These are phyloP conservation scores for Beauveria medogensis DNA, from an alignment of 2,329 filamentous ascomycete species.

Conservation along the genomic window DNA sequence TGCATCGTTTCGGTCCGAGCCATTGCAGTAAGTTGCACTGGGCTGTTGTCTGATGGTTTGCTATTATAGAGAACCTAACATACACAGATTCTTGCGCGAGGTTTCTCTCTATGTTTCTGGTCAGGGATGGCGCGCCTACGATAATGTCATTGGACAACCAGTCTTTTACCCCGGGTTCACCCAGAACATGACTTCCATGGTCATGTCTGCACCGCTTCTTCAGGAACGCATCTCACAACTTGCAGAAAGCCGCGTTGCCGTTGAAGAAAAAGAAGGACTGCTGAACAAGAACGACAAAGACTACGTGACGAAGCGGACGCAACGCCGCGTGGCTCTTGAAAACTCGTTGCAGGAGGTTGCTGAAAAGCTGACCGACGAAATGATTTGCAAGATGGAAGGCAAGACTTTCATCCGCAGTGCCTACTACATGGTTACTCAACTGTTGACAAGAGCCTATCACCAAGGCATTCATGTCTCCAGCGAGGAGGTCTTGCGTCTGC, in stretches of 20 bases:
- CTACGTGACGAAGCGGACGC: conserved; percentile 40
- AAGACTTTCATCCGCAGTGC: conserved; percentile 85
- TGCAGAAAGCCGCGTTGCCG: conserved; percentile 62
- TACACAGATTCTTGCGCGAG: conserved; percentile 75
- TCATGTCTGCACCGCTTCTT: conserved; percentile 69
- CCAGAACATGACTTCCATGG: conserved; percentile 75
- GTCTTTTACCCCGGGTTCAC: conserved; percentile 90
- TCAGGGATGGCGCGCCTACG: conserved; percentile 91
- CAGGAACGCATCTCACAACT: conserved; percentile 67
- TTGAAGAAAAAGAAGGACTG: conserved; percentile 70
- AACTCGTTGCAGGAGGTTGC: conserved; percentile 69
- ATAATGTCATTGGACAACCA: conserved; percentile 80
- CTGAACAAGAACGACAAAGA: conserved; percentile 49
- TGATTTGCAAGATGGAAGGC: conserved; percentile 99
- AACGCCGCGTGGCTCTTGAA: conserved; percentile 58
- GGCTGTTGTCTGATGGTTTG: no score
- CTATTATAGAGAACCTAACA: conserved; percentile 11
- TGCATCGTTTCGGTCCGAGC: conserved; percentile 71
- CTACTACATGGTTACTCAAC: conserved; percentile 81
- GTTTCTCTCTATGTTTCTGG: conserved; percentile 89
- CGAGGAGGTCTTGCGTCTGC: conserved; percentile 78
- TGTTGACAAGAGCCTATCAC: conserved; percentile 88
- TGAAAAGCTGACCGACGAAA: conserved; percentile 79
- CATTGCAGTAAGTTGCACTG: conserved; percentile 41
- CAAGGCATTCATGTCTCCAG: conserved; percentile 95